Evolutionary conservation across 106 monocot species (phyloP).

Genomic region (Dioscorea dumetorum): DNA sequence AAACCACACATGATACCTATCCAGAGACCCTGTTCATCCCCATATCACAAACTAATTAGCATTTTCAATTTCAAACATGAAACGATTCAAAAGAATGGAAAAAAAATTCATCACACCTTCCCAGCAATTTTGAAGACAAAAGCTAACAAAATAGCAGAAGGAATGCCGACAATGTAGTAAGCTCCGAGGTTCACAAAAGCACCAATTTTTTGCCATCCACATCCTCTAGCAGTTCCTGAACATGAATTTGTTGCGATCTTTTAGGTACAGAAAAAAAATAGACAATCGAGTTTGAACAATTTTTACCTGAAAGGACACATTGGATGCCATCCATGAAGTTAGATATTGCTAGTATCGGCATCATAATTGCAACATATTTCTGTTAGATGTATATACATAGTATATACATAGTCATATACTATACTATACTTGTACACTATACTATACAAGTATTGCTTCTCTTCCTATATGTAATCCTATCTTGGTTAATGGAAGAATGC

Average conservation of each 20-base stretch:
- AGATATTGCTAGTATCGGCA: constrained; percentile 43
- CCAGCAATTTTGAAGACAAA: constrained; percentile 59
- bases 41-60: background rate
- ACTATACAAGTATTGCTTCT: too few relatives aligned
- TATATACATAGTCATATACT: too few relatives aligned
- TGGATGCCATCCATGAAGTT: constrained; percentile 40
- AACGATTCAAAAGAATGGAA: background rate
- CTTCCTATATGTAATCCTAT: too few relatives aligned
- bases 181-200: constrained; percentile 67
- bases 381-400: too few relatives aligned
- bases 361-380: constrained; percentile 43
- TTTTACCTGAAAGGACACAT: constrained; percentile 56
- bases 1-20: constrained; percentile 24
- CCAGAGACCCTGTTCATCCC: constrained; percentile 16
- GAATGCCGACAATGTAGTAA: constrained; percentile 67
- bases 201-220: constrained; percentile 67
- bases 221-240: constrained; percentile 50
- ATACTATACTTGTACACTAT: too few relatives aligned
- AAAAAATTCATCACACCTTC: constrained; percentile 27
- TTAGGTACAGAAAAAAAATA: too few relatives aligned
- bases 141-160: constrained; percentile 50
- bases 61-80: background rate
- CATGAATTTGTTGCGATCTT: background rate
- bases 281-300: background rate
- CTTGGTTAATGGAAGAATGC: too few relatives aligned